Conservation (phyloP, 1,284 basidiomycete species). For the Austroboletus olivaceoglutinosus region DNA sequence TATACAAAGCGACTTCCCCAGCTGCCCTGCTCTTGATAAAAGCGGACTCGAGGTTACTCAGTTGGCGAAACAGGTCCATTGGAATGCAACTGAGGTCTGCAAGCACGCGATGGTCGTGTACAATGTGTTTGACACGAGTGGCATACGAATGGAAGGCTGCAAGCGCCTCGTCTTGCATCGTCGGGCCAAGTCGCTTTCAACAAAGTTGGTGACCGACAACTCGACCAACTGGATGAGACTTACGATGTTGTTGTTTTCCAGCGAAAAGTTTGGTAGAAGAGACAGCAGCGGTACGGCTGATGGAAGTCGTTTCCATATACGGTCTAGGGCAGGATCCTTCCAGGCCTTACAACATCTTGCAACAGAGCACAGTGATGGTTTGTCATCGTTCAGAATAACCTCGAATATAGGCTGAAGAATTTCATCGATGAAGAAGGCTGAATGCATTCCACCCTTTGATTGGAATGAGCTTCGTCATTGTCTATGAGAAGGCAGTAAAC, state of each 20-base stretch:
- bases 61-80: constrained; percentile 21
- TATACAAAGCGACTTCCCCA: constrained; percentile 29
- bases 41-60: constrained; percentile 40
- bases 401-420: constrained; percentile 46
- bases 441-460: constrained; percentile 40
- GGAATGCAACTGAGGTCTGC: constrained; percentile 27
- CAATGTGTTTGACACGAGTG: constrained; percentile 45
- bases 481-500: background rate
- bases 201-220: background rate
- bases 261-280: constrained; percentile 38
- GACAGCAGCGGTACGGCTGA: constrained; percentile 47
- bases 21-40: constrained; percentile 39
- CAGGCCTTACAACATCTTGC: constrained; percentile 50
- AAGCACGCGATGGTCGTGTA: constrained; percentile 34
- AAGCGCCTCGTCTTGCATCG: constrained; percentile 18
- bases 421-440: constrained; percentile 51
- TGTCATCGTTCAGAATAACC: constrained; percentile 32
- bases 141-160: constrained; percentile 44
- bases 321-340: constrained; percentile 56
- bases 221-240: background rate
- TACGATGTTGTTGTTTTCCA: constrained; percentile 12
- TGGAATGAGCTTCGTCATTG: background rate
- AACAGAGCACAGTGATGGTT: constrained; percentile 30
- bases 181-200: constrained; percentile 15
- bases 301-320: constrained; percentile 48